Evolutionary conservation across 768 basidiomycete genomes (phyloP).

Genomic region (Trametes maxima): DNA sequence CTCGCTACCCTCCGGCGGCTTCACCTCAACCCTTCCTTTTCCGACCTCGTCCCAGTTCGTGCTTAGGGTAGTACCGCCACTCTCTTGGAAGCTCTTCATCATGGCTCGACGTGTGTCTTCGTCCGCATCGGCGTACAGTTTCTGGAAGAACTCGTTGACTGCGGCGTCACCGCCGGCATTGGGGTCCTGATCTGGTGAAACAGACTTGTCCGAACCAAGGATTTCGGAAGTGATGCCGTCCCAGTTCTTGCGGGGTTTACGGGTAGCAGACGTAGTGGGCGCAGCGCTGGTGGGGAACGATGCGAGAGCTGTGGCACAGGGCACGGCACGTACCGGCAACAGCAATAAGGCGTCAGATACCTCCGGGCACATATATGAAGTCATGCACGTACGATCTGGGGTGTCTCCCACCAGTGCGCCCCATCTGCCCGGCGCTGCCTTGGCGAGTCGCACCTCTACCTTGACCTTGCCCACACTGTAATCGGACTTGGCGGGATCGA

Average conservation of each 20-base stretch:
- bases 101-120: constrained; percentile 92
- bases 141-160: constrained; percentile 88
- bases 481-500: constrained; percentile 62
- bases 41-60: constrained; percentile 94
- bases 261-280: constrained; percentile 32
- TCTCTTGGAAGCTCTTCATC: constrained; percentile 97
- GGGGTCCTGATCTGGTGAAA: constrained; percentile 72
- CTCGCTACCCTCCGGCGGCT: constrained; percentile 83
- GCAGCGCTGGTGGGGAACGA: constrained; percentile 39
- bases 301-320: constrained; percentile 26
- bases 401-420: constrained; percentile 70
- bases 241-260: constrained; percentile 80
- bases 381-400: constrained; percentile 65
- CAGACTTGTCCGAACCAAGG: constrained; percentile 69
- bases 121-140: constrained; percentile 88
- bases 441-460: constrained; percentile 79
- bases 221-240: constrained; percentile 76
- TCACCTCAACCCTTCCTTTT: constrained; percentile 69
- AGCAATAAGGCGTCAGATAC: background rate
- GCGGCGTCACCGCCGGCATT: constrained; percentile 89
- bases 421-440: constrained; percentile 74
- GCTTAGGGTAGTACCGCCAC: constrained; percentile 92
- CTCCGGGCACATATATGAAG: constrained; percentile 34
- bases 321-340: background rate
- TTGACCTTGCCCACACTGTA: constrained; percentile 84